phyloP scores from a whole-genome alignment of 2,329 filamentous ascomycete species.

The Xylaria multiplex region DNA sequence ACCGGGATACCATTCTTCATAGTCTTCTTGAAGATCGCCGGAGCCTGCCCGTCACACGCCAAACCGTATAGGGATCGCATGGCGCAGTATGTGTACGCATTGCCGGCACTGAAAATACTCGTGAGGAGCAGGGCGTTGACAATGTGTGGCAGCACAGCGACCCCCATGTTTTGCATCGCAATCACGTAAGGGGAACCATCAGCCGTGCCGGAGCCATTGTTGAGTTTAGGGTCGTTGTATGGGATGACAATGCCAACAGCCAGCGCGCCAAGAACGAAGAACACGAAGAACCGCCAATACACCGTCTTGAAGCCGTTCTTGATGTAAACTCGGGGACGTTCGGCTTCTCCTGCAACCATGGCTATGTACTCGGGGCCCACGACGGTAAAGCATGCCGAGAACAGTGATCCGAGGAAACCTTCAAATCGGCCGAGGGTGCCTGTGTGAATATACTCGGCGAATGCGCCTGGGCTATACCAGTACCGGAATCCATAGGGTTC shows the following conservation, averaged over 20 bases:
- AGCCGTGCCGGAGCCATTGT: conserved; percentile 58
- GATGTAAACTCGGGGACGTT: conserved; percentile 67
- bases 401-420: conserved; percentile 68
- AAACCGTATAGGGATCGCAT: conserved; percentile 70
- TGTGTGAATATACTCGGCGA: conserved; percentile 67
- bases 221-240: conserved; percentile 67
- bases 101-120: conserved; percentile 69
- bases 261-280: conserved; percentile 74
- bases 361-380: conserved; percentile 70
- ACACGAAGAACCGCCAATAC: conserved; percentile 71
- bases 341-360: conserved; percentile 62
- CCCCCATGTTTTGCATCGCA: conserved; percentile 67
- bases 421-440: conserved; percentile 72
- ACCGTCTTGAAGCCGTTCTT: conserved; percentile 73
- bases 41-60: conserved; percentile 66
- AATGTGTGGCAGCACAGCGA: conserved; percentile 65
- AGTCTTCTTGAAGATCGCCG: conserved; percentile 61
- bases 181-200: conserved; percentile 67
- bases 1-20: conserved; percentile 69
- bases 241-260: conserved; percentile 71
- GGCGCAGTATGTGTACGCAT: conserved; percentile 70
- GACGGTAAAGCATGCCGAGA: conserved; percentile 69
- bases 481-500: conserved; percentile 77
- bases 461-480: conserved; percentile 71
- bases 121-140: conserved; percentile 71